These are phyloP conservation scores for Plectosphaerella plurivora DNA, from an alignment of 2,329 filamentous ascomycete species.

Conservation along the genomic window DNA sequence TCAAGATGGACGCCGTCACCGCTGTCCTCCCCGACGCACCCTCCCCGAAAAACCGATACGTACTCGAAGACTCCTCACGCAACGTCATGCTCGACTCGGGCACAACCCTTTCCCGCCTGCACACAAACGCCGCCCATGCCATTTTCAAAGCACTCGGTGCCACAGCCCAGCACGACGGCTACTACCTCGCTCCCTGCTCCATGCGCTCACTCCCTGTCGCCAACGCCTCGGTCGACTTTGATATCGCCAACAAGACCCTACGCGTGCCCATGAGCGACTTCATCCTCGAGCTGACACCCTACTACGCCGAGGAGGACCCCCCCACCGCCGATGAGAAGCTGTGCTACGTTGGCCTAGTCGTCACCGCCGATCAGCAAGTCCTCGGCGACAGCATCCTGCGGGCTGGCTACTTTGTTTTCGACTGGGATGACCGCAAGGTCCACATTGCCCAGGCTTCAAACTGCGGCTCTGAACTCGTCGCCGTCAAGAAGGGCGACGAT, in stretches of 20 bases:
- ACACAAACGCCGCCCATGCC: conserved; percentile 32
- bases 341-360: conserved; percentile 38
- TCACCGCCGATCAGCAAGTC: conserved; percentile 35
- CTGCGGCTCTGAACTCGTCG: conserved; percentile 33
- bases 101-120: conserved; percentile 44
- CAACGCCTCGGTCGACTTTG: conserved; percentile 41
- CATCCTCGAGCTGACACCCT: conserved; percentile 35
- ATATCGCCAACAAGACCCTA: conserved; percentile 36
- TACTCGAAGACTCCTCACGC: conserved; percentile 23
- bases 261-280: conserved; percentile 43
- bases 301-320: background rate
- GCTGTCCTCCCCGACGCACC: conserved; percentile 16
- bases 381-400: conserved; percentile 37
- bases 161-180: conserved; percentile 31
- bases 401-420: conserved; percentile 41
- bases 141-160: conserved; percentile 40
- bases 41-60: conserved; percentile 14
- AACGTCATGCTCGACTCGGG: conserved; percentile 49
- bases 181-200: conserved; percentile 39
- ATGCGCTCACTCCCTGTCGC: conserved; percentile 19
- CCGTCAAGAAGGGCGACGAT: conserved; percentile 26
- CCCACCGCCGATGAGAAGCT: conserved; percentile 16
- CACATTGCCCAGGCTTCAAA: conserved; percentile 36
- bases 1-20: conserved; percentile 24
- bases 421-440: conserved; percentile 37